Conservation (phyloP, 257 asterid genomes). For the Plantago major region DNA sequence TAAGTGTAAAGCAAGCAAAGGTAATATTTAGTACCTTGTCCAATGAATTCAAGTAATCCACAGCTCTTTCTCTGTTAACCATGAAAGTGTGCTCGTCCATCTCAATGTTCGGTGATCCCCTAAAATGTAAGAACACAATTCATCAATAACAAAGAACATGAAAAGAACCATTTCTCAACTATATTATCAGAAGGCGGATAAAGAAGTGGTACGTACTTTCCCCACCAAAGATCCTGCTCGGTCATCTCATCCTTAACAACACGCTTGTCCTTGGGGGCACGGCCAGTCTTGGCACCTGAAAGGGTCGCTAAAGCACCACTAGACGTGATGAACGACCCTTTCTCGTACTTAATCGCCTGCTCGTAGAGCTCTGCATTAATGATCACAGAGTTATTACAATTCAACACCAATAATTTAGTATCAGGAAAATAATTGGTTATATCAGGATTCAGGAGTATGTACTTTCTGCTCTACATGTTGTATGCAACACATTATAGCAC, state of each 20-base stretch:
- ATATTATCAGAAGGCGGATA: not conserved
- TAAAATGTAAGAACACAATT: slow-evolving; percentile 6
- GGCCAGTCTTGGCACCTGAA: slow-evolving; percentile 81
- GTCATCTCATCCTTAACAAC: slow-evolving; percentile 59
- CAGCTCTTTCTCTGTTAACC: slow-evolving; percentile 98
- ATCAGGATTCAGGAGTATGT: too few relatives aligned
- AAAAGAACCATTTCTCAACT: not conserved
- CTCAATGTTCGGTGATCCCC: slow-evolving; percentile 95
- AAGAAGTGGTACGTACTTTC: slow-evolving; percentile 35
- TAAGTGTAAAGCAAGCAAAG: slow-evolving; percentile 3
- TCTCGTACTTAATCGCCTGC: slow-evolving; percentile 63
- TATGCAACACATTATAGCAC: too few relatives aligned
- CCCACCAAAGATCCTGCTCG: slow-evolving; percentile 76
- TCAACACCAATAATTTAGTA: too few relatives aligned
- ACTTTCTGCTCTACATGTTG: not conserved
- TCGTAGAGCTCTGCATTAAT: slow-evolving; percentile 55
- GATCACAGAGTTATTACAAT: not conserved
- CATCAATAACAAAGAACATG: not conserved
- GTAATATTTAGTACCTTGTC: slow-evolving; percentile 54
- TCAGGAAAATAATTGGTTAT: too few relatives aligned
- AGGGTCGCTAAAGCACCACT: slow-evolving; percentile 72
- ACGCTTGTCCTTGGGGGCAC: slow-evolving; percentile 77
- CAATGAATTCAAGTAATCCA: slow-evolving; percentile 85
- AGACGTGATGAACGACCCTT: slow-evolving; percentile 64
- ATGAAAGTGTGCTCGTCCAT: slow-evolving; percentile 94